Evolutionary conservation across 495 filamentous ascomycete species (phyloP).

Genomic region (Lophiostoma macrostomum): DNA sequence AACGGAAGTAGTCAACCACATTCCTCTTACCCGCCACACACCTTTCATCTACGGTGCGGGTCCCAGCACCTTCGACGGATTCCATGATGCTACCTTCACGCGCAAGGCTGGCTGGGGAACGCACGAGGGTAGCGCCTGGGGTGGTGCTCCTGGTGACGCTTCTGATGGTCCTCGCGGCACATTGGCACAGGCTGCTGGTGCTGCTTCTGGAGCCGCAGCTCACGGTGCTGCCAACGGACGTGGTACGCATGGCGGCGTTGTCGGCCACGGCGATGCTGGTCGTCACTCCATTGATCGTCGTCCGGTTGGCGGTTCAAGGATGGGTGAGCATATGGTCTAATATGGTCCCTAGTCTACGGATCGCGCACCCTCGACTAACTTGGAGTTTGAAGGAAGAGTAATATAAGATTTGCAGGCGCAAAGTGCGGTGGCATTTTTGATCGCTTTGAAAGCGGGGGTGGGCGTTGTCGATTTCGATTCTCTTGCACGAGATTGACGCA

Average conservation of each 20-base stretch:
- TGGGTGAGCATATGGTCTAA: conserved; percentile 26
- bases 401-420: too few relatives aligned
- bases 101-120: conserved; percentile 32
- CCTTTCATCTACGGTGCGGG: conserved; percentile 34
- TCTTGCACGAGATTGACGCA: too few relatives aligned
- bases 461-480: too few relatives aligned
- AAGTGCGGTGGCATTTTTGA: too few relatives aligned
- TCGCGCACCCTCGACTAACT: too few relatives aligned
- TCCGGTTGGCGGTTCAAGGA: conserved; percentile 11
- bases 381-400: too few relatives aligned
- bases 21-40: conserved; percentile 33
- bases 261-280: neutral
- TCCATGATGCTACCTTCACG: conserved; percentile 26
- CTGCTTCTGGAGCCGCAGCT: conserved; percentile 1
- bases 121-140: conserved; percentile 26
- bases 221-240: conserved; percentile 16
- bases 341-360: too few relatives aligned
- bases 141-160: conserved; percentile 28
- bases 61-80: conserved; percentile 23
- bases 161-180: conserved; percentile 21
- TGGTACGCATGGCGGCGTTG: conserved; percentile 24
- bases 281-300: conserved; percentile 18
- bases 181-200: conserved; percentile 19
- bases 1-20: conserved; percentile 40
- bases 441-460: too few relatives aligned